Conservation (phyloP, 2,329 filamentous ascomycete species). For the Arthrobotrys musiformis region DNA sequence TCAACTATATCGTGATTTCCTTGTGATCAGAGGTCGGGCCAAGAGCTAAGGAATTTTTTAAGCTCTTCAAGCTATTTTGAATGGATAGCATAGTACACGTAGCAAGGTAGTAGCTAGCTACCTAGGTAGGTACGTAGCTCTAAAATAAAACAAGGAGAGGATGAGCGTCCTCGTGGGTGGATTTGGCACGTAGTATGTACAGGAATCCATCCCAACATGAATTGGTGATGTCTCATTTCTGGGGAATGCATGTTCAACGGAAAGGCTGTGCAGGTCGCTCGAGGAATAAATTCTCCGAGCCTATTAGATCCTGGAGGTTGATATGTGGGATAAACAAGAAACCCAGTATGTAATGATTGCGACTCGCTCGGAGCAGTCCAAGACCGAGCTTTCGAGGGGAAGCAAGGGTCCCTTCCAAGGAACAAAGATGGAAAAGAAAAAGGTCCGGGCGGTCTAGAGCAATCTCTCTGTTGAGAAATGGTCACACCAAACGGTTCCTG, state of each 20-base stretch:
- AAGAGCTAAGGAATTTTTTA: not conserved
- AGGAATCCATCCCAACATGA: not conserved
- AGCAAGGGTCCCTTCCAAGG: constrained; percentile 26
- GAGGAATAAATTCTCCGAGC: constrained; percentile 53
- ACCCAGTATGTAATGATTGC: not conserved
- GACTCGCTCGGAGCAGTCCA: not conserved
- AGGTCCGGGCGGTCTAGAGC: constrained; percentile 31
- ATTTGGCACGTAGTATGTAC: not conserved
- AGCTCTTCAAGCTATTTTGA: constrained; percentile 1
- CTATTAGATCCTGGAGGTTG: constrained; percentile 40
- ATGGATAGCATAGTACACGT: not conserved
- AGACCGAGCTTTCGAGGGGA: not conserved
- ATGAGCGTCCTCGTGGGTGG: not conserved
- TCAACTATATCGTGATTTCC: not conserved
- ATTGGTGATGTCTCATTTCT: constrained; percentile 34
- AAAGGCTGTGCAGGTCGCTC: constrained; percentile 49
- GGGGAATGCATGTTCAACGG: constrained; percentile 56
- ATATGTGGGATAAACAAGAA: constrained; percentile 7
- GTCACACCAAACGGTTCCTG: constrained; percentile 36
- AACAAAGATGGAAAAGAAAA: not conserved
- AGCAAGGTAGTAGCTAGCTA: no score
- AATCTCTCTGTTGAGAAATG: constrained; percentile 14
- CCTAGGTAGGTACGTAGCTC: not conserved
- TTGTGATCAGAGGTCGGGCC: not conserved
- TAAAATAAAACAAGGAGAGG: not conserved